phyloP scores from a whole-genome alignment of 169 alveolate genomes.

The Plasmodium inui region DNA sequence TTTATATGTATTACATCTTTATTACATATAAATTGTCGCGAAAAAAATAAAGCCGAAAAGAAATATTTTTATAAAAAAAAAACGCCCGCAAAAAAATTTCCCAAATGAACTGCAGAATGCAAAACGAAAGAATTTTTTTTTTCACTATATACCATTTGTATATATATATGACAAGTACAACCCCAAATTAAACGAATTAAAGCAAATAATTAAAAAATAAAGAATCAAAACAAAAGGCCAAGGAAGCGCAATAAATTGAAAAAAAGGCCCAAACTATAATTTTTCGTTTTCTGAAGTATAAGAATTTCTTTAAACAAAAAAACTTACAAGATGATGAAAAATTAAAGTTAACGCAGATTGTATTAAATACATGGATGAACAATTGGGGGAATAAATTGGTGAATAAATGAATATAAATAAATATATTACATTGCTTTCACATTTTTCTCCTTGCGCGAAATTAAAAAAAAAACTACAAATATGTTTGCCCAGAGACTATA shows the following conservation, averaged over 20 bases:
- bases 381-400: background rate
- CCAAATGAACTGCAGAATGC: background rate
- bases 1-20: background rate
- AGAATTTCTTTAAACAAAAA: background rate
- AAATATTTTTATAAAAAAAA: background rate
- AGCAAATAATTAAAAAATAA: background rate
- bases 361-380: background rate
- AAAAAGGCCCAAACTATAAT: background rate
- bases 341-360: background rate
- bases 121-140: background rate
- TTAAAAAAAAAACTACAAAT: background rate
- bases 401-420: constrained; percentile 2
- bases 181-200: background rate
- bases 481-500: background rate
- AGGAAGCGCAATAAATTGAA: background rate
- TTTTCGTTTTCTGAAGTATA: background rate
- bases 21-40: background rate
- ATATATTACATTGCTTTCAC: background rate
- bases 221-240: background rate
- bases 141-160: background rate
- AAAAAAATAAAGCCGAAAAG: background rate
- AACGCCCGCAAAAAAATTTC: background rate
- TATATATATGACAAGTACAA: background rate
- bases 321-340: background rate
- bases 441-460: background rate